A percentile compares a stretch with the other conserved stretches of the same genome.
These are phyloP conservation scores for Diaporthe eres DNA, from an alignment of 2,329 filamentous ascomycete genomes.

Conservation along the genomic window DNA sequence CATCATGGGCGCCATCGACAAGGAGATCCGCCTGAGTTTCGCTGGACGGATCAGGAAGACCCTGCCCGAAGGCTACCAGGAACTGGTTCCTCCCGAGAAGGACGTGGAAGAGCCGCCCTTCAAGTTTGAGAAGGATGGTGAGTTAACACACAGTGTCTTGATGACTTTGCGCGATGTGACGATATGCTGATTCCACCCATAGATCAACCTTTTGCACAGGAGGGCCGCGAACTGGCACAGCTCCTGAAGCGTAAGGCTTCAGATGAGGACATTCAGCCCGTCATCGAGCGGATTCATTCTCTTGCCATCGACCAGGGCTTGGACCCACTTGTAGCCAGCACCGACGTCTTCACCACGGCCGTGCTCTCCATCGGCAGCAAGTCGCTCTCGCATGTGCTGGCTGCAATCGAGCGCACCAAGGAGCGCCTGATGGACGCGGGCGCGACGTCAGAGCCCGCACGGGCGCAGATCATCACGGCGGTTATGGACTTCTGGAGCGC, in stretches of 20 bases:
- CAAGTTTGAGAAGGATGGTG: slow-evolving; percentile 85
- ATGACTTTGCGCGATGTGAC: slow-evolving; percentile 82
- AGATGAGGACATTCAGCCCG: slow-evolving; percentile 86
- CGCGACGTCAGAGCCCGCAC: slow-evolving; percentile 79
- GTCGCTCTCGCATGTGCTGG: slow-evolving; percentile 94
- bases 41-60: slow-evolving; percentile 96
- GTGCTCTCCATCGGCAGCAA: slow-evolving; percentile 96
- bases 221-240: slow-evolving; percentile 85
- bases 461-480: slow-evolving; percentile 89
- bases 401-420: slow-evolving; percentile 95
- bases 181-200: slow-evolving; percentile 37
- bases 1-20: slow-evolving; percentile 90
- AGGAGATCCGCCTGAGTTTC: slow-evolving; percentile 97
- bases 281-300: slow-evolving; percentile 86
- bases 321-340: slow-evolving; percentile 87
- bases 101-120: slow-evolving; percentile 97
- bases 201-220: slow-evolving; percentile 85
- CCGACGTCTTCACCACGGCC: slow-evolving; percentile 92
- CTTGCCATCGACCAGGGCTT: slow-evolving; percentile 79
- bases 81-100: slow-evolving; percentile 86
- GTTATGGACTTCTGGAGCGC: slow-evolving; percentile 95
- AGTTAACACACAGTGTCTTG: slow-evolving; percentile 57
- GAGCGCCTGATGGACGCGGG: slow-evolving; percentile 87
- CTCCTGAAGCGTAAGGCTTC: slow-evolving; percentile 87
- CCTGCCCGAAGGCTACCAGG: slow-evolving; percentile 86